Evolutionary conservation across 208 protist species (phyloP).

Genomic region (Trichomonas vaginalis): DNA sequence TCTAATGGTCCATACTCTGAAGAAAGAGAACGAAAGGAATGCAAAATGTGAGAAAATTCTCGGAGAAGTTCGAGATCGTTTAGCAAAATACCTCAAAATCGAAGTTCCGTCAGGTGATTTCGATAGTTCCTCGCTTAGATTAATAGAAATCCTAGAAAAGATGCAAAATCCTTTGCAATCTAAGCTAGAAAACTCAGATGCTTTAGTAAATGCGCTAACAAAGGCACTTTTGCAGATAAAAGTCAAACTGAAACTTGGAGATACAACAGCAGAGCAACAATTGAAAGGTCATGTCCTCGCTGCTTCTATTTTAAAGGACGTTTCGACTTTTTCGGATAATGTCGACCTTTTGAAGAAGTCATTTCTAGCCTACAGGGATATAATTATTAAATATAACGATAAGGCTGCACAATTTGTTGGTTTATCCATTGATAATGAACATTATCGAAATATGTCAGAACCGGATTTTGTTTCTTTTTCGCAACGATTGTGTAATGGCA

Average conservation of each 20-base stretch:
- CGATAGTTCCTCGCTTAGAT: neutral
- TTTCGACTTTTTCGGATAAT: neutral
- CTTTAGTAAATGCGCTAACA: neutral
- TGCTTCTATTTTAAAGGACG: neutral
- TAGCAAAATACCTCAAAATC: neutral
- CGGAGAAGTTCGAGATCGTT: neutral
- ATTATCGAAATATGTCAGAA: neutral
- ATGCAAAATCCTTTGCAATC: neutral
- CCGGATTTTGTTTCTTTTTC: neutral
- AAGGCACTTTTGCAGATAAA: neutral
- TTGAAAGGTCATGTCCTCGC: neutral
- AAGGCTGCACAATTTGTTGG: neutral
- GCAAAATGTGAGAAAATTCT: neutral
- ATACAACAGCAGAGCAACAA: neutral
- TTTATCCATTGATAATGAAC: neutral
- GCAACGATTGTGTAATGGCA: neutral
- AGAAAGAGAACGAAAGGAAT: neutral
- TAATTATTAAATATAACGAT: neutral
- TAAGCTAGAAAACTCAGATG: neutral
- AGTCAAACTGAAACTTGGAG: neutral
- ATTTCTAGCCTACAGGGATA: neutral
- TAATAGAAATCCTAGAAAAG: neutral
- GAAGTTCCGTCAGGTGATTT: neutral
- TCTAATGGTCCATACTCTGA: neutral
- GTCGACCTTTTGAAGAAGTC: neutral